Evolutionary conservation across 805 yeast genomes (phyloP).

Genomic region (Maudiozyma pseudohumilis): DNA sequence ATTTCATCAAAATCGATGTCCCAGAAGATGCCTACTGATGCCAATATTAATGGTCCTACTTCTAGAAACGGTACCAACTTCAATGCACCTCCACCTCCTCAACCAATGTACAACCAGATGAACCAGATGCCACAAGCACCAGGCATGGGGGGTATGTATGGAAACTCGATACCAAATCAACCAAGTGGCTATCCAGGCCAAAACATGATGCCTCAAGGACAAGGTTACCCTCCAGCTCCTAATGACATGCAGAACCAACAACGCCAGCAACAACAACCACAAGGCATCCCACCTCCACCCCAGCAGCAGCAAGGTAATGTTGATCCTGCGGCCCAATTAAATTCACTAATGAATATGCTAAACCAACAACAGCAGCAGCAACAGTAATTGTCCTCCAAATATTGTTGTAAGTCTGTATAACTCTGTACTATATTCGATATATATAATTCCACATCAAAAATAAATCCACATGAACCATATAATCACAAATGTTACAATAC

Average conservation of each 20-base stretch:
- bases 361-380: constrained; percentile 28
- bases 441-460: no score
- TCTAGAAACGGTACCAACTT: constrained; percentile 50
- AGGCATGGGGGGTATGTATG: no score
- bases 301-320: constrained; percentile 18
- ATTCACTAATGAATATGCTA: constrained; percentile 35
- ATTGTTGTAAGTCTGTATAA: no score
- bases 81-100: constrained; percentile 15
- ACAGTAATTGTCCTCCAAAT: neutral
- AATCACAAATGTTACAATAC: no score
- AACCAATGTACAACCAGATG: constrained; percentile 4
- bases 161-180: constrained; percentile 12
- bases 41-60: constrained; percentile 75
- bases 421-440: no score
- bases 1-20: constrained; percentile 87
- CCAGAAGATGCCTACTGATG: constrained; percentile 85
- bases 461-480: no score
- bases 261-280: neutral
- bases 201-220: neutral
- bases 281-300: constrained; percentile 8
- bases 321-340: constrained; percentile 33
- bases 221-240: neutral
- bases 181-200: neutral
- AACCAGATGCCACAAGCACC: constrained; percentile 2
- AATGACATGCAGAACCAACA: no score